Evolutionary conservation across 805 yeast species (phyloP), one percentile per base, ranked within the genome.

Genomic region (Kazachstania africana): DNA sequence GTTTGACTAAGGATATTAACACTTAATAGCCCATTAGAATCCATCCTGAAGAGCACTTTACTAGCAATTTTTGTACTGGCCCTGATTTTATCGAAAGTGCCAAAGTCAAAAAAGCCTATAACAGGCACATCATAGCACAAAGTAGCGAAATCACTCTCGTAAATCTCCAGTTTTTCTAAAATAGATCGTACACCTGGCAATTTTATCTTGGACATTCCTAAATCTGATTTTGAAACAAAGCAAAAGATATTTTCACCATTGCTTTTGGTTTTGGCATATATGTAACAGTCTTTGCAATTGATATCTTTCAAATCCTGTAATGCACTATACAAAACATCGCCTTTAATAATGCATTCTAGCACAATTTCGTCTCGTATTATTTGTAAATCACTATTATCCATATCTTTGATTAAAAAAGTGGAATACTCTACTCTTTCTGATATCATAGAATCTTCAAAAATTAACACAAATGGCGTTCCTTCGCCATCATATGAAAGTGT

Each of bases 151-250:
- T 45, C 50, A 6, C 50, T 43, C 14, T 53, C 57, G 20, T 52
- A 53, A 6, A 62, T 56, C 25, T 53, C 62, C 19, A 82, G 49
- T 26, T 75, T 73, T 38, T 79, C 88, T 20, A 84, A 50, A 9
- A 74, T 69, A 2, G 72, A 60, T 42, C 67, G 65, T 29, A 70
- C 79, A 37, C 65, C 68, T 0, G 94, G 94, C 28, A 77, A 65
- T 8, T 68, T 63, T 14, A 82, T 59, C 45, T 78, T 75, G 24
- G 82, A 74, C 31, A 65, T 62, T 0, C 94, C 94, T 28, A 81
- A 64, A n/a, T 75, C 79, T 8, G 88, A 81, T 24, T 65, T 66
- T 0, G 91, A 77, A 4, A 79, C 68, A 32, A 84, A 45, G 4
- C 65, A 64, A 26, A 59, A 52, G 3, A 53, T 40, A 24, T 44